phyloP scores from a whole-genome alignment of 2,329 filamentous ascomycete genomes.

The Aspergillus texensis region DNA sequence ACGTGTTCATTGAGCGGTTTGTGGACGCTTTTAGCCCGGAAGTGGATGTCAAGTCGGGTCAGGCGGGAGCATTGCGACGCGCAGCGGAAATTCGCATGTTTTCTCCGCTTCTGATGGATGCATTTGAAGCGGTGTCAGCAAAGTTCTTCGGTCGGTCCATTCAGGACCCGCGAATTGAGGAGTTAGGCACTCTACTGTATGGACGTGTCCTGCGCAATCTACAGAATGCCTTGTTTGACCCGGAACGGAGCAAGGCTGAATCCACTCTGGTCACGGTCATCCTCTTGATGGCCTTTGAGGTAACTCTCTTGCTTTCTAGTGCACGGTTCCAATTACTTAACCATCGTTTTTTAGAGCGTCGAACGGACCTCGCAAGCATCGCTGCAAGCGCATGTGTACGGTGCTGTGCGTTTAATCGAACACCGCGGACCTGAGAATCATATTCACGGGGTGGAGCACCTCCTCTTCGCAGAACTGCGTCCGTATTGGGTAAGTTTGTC shows the following conservation, averaged over 20 bases:
- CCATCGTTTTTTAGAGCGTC: conserved; percentile 31
- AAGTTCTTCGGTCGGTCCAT: conserved; percentile 43
- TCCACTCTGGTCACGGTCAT: conserved; percentile 43
- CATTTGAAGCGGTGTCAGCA: conserved; percentile 42
- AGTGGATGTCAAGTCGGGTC: conserved; percentile 37
- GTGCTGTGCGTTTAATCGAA: conserved; percentile 40
- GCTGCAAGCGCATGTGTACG: conserved; percentile 37
- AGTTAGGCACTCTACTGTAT: conserved; percentile 37
- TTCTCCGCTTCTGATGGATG: conserved; percentile 40
- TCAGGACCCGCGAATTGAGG: conserved; percentile 37
- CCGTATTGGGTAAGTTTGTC: conserved; percentile 40
- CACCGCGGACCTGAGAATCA: conserved; percentile 44
- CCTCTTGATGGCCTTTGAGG: conserved; percentile 43
- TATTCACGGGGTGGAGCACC: conserved; percentile 43
- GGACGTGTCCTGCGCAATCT: conserved; percentile 39
- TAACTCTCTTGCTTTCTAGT: conserved; percentile 7
- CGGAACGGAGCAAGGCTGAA: conserved; percentile 40
- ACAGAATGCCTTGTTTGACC: conserved; percentile 39
- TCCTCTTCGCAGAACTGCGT: conserved; percentile 41
- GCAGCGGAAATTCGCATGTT: conserved; percentile 45
- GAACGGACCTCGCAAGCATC: conserved; percentile 38
- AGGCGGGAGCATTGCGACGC: conserved; percentile 39
- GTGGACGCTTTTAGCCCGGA: conserved; percentile 44
- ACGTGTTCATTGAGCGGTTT: conserved; percentile 43
- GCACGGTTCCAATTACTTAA: neutral